phyloP scores from a whole-genome alignment of 73 alveolate species.

The Diophrys appendiculata region DNA sequence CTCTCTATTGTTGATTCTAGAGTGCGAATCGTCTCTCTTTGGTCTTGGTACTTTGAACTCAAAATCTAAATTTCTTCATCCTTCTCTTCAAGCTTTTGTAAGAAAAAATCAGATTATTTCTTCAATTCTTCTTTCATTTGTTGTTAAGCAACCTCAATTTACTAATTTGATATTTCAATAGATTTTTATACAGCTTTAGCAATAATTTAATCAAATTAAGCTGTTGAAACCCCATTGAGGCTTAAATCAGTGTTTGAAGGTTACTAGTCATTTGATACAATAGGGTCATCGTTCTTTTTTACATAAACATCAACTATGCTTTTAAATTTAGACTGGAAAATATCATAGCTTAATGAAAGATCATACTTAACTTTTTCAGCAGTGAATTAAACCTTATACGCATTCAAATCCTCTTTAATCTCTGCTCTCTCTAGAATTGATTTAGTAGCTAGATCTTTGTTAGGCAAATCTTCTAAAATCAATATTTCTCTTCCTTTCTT shows the following conservation, averaged over 20 bases:
- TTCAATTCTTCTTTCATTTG: no score
- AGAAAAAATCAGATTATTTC: no score
- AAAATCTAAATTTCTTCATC: not conserved
- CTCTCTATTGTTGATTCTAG: not conserved
- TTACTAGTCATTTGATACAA: not conserved
- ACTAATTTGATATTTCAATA: not conserved
- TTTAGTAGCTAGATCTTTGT: not conserved
- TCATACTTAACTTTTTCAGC: not conserved
- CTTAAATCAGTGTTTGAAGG: not conserved
- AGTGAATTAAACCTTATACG: not conserved
- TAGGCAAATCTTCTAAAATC: no score
- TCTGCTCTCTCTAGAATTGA: not conserved
- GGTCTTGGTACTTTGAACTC: not conserved
- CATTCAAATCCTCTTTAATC: no score
- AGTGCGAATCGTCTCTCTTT: no score
- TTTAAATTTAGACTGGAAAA: not conserved
- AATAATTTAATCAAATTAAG: not conserved
- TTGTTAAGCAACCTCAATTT: no score
- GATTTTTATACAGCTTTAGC: not conserved
- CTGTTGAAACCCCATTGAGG: no score
- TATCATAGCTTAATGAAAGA: not conserved
- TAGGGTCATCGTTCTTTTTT: not conserved
- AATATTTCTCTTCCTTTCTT: no score
- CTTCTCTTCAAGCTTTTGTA: not conserved
- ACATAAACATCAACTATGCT: not conserved